Evolutionary conservation across 2,329 filamentous ascomycete species (phyloP).

Genomic region (Cladosporium cucumerinum): DNA sequence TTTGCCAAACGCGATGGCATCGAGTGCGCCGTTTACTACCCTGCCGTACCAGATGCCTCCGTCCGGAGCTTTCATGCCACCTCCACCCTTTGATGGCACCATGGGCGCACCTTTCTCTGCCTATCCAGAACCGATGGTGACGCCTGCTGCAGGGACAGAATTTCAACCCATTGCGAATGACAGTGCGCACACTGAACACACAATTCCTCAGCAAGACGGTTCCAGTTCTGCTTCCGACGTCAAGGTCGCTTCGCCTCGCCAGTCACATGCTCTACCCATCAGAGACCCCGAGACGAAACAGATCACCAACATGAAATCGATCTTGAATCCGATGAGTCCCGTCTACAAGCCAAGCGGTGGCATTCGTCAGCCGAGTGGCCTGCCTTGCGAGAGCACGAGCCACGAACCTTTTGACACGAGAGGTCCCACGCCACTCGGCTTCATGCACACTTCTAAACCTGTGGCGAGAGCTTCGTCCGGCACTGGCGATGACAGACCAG

Average conservation of each 20-base stretch:
- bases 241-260: slow-evolving; percentile 23
- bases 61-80: slow-evolving; percentile 26
- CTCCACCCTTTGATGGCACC: slow-evolving; percentile 32
- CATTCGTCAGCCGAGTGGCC: not conserved
- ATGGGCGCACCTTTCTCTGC: slow-evolving; percentile 23
- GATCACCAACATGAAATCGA: slow-evolving; percentile 27
- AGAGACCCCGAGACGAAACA: slow-evolving; percentile 31
- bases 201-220: slow-evolving; percentile 29
- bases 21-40: slow-evolving; percentile 22
- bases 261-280: slow-evolving; percentile 35
- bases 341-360: slow-evolving; percentile 34
- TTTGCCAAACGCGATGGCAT: slow-evolving; percentile 15
- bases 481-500: slow-evolving; percentile 14
- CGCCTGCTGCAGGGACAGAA: not conserved
- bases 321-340: slow-evolving; percentile 39
- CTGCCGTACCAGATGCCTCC: slow-evolving; percentile 26
- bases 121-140: slow-evolving; percentile 5
- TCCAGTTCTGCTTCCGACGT: slow-evolving; percentile 24
- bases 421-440: not conserved
- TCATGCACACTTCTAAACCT: not conserved
- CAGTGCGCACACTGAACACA: not conserved
- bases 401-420: not conserved
- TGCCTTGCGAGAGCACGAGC: not conserved
- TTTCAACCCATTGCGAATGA: not conserved
- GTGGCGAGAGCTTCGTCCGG: not conserved